Evolutionary conservation across 106 monocot genomes (phyloP), one percentile per base, ranked within the genome.

Genomic region (Allium fistulosum): DNA sequence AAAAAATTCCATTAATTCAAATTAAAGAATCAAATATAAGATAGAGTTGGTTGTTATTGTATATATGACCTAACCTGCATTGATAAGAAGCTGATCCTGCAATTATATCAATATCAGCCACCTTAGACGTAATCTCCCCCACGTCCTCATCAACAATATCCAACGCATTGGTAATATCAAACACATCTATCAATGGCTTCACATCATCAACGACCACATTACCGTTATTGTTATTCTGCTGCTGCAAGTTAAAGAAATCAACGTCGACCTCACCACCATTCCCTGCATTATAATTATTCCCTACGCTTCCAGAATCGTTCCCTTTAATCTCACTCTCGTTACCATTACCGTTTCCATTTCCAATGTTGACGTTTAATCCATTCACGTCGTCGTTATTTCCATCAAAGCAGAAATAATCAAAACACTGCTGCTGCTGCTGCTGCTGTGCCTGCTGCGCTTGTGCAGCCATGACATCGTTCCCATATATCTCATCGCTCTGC

Each of bases 121-220:
- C 53, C 14, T 49, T 66, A 4, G 59, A 57, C 3, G 53, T 67
- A 53, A 67, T 67, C 67, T 67, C 68, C 14, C 56, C 58, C 12
- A 48, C 67, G 6, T 72, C 77, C 3, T 78, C 72, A 0, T 67
- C 71, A 4, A 26, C 67, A 1, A 67, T 12, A 6, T 18, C 69
- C 46, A 73, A 55, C 9, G 53, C 51, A 9, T 62, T 53, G 62
- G 53, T 55, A 16, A 63, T 11, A 8, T 74, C 79, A 14, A 74
- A 74, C 79, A 79, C 57, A 12, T 74, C 79, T 0, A 74, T 57
- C 9, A 79, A 11, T 13, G 74, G 73, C 51, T 79, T 79, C 28
- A 74, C 79, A 13, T 74, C 79, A 13, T 74, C 79, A 3, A 68
- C 73, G 2, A 26, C 17, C 16, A 9, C 66, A 37, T 5, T 37